Percentiles rank a stretch among this genome's conserved stretches.
These are phyloP conservation scores for Scheffersomyces segobiensis DNA, from an alignment of 1,139 yeast genomes.

Conservation along the genomic window DNA sequence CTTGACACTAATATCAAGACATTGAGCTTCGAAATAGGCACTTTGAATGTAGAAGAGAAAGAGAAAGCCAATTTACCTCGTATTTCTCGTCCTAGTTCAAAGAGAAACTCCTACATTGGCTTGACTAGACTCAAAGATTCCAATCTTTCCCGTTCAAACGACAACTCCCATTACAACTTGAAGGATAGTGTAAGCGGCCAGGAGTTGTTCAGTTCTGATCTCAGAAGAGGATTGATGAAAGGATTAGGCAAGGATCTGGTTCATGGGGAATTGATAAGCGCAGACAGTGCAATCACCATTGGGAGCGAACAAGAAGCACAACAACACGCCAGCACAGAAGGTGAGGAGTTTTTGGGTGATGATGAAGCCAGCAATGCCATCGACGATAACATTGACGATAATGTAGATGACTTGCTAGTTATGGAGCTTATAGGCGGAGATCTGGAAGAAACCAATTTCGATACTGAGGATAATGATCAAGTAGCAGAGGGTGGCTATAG, in stretches of 20 bases:
- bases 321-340: neutral
- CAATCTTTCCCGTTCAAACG: constrained; percentile 19
- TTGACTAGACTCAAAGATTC: constrained; percentile 41
- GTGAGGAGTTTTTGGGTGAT: constrained; percentile 1
- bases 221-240: constrained; percentile 3
- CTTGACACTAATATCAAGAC: constrained; percentile 5
- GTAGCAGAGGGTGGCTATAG: constrained; percentile 9
- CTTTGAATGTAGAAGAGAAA: constrained; percentile 2
- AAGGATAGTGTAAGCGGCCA: constrained; percentile 4
- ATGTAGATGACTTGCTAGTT: neutral
- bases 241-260: neutral
- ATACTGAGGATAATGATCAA: constrained; percentile 10
- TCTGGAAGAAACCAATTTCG: constrained; percentile 12
- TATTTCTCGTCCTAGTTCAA: constrained; percentile 28
- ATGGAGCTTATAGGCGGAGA: constrained; percentile 6
- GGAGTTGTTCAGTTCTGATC: constrained; percentile 3
- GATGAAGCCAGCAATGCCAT: neutral
- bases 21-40: neutral
- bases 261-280: neutral
- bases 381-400: neutral
- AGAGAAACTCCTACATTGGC: constrained; percentile 39
- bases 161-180: constrained; percentile 19
- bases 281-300: neutral
- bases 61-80: constrained; percentile 40
- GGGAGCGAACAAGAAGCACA: neutral